These are phyloP conservation scores for Crithidia acanthocephali DNA, from an alignment of 208 protist species.

Conservation along the genomic window DNA sequence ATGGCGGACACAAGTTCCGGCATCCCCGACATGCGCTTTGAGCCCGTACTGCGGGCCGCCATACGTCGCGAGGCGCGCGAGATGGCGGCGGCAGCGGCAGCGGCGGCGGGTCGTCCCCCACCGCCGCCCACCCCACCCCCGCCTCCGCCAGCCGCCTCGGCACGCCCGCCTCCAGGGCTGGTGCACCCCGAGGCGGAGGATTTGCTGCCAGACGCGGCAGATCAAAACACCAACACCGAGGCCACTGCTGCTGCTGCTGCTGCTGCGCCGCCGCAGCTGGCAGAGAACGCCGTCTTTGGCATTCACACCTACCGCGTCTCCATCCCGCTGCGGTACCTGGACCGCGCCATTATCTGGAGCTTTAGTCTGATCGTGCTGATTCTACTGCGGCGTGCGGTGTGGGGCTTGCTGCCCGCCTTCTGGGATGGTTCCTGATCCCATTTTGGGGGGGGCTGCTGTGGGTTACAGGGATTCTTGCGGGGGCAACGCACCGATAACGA, in stretches of 20 bases:
- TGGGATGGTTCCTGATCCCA: background rate
- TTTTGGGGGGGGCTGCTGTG: no score
- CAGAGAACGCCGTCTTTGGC: constrained; percentile 18
- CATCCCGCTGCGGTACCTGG: constrained; percentile 20
- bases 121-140: background rate
- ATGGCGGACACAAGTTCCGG: constrained; percentile 7
- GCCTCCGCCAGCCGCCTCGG: background rate
- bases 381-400: constrained; percentile 26
- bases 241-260: no score
- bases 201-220: background rate
- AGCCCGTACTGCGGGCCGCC: constrained; percentile 3
- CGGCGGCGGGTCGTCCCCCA: background rate
- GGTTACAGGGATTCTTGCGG: no score
- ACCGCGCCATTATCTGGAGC: constrained; percentile 26
- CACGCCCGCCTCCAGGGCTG: background rate
- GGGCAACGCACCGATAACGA: no score
- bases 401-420: constrained; percentile 14
- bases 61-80: constrained; percentile 9
- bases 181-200: background rate
- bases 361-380: constrained; percentile 25
- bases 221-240: background rate
- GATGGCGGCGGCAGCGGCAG: background rate
- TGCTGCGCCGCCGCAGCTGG: background rate
- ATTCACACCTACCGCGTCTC: constrained; percentile 8
- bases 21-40: constrained; percentile 1